phyloP scores from a whole-genome alignment of 208 protist genomes.

The Acanthamoeba lugdunensis region DNA sequence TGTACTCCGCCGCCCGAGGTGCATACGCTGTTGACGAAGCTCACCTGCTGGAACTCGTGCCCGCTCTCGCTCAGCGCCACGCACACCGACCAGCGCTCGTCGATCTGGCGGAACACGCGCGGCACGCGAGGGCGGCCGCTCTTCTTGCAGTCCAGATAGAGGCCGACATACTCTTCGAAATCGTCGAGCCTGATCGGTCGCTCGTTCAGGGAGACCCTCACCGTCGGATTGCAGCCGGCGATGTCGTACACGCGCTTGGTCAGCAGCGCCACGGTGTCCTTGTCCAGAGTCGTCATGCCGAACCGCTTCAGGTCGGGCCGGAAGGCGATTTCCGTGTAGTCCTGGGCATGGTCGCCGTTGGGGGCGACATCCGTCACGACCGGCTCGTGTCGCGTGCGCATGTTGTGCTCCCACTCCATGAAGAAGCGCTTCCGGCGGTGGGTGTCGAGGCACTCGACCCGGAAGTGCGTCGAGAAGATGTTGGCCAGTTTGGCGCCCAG shows the following conservation, averaged over 20 bases:
- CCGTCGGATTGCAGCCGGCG: constrained; percentile 94
- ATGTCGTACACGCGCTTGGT: constrained; percentile 98
- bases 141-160: constrained; percentile 74
- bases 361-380: neutral
- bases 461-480: constrained; percentile 97
- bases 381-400: constrained; percentile 3
- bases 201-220: constrained; percentile 97
- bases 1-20: constrained; percentile 98
- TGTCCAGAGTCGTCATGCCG: constrained; percentile 93
- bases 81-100: constrained; percentile 97
- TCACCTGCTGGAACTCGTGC: constrained; percentile 95
- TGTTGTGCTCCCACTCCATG: constrained; percentile 72
- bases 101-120: constrained; percentile 83
- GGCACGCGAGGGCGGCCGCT: neutral
- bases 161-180: constrained; percentile 97
- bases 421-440: constrained; percentile 78
- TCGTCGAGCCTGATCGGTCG: constrained; percentile 90
- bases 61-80: constrained; percentile 91
- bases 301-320: constrained; percentile 97
- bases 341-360: neutral
- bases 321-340: constrained; percentile 74
- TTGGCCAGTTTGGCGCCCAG: constrained; percentile 99
- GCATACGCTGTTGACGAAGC: constrained; percentile 99
- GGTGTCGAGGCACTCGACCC: constrained; percentile 96
- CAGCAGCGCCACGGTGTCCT: constrained; percentile 96